Evolutionary conservation across 1,139 yeast species (phyloP), one percentile per base, ranked within the genome.

Genomic region (Trichomonascaceae sp.): DNA sequence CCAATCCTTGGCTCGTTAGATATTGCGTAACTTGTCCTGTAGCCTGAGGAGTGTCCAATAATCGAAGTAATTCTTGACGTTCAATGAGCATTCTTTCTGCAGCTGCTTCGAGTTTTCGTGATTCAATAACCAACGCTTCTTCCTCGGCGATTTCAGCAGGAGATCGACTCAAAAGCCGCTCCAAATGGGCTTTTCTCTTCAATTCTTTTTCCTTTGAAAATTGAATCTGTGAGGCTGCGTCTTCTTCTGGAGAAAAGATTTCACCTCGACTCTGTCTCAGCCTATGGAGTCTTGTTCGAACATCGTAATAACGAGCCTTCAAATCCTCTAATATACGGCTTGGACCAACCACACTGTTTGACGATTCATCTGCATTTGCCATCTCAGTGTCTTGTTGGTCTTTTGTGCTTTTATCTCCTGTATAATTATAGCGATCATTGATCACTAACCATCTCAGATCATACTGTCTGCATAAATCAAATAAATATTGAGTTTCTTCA

Each of bases 61-160:
- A 73, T 13, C 87, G 82, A 53, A 93, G 74, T 45, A 95, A 72
- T 54, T 88, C 85, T 1, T 90, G 85, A 62, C 99, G 79, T 69
- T 93, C 99, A 51, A 78, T 74, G 55, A 91, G 78, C 79, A 93
- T 87, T 66, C 88, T 86, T 73, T 89, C 91, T 0, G 98, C 96
- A 1, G 96, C 90, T 55, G 91, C 81, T 65, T 93, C 99, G 59
- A 93, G 87, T 60, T 95, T 82, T 55, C 96, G 81, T 1, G 98
- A 95, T 67, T 93, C 99, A 48, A 91, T 84, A 2, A 93, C 89
- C 52, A 93, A 74, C 0, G 96, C 89, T 68, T 95, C 98, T 69
- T 93, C 99, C 70, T 93, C 99, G 0, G 99, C 98, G 45, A 93
- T 88, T 67, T 93, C 99, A 0, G 97, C 96, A 0, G 99, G 97